Evolutionary conservation across 75 land plant genomes (phyloP), one percentile per base, ranked within the genome.

Genomic region (Adiantum capillusveneris): DNA sequence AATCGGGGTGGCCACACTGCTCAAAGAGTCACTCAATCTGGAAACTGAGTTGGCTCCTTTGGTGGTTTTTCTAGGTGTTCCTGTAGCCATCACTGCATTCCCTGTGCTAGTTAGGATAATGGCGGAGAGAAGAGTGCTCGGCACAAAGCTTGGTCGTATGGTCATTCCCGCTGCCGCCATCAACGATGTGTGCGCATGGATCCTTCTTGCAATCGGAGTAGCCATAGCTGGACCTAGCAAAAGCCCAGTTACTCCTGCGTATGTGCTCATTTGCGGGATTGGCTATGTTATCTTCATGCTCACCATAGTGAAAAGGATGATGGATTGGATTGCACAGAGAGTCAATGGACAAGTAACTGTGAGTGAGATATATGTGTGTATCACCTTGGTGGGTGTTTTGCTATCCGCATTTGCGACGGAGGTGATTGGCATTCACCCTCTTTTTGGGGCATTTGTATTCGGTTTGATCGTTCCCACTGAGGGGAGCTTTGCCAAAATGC

Each of bases 91-190:
- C 68, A 84, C 88, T 21, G 84, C 93, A 14, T 88, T 84, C 73
- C 88, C 92, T 11, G 82, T 88, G 29, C 76, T 88, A 2, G 92
- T 87, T 18, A 70, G 88, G 21, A 81, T 84, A 50, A 77, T 88
- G 11, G 85, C 88, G 29, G 93, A 88, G 79, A 63, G 83, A 20
- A 84, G 80, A 61, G 80, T 88, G 25, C 79, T 88, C 52, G 81
- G 73, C 67, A 67, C 85, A 13, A 80, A 81, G 6, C 29, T 75
- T 16, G 86, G 86, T 26, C 39, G 67, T 21, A 46, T 76, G 5
- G 82, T 81, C 59, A 62, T 83, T 69, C 68, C 86, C 1, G 63
- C 86, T 7, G 76, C 79, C 56, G 25, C 79, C 16, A 24, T 79
- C 43, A 79, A 72, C 57, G 86, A 79, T 69, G 68, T 75, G 65